phyloP scores from a whole-genome alignment of 306 rosid species.

The Datisca glomerata region DNA sequence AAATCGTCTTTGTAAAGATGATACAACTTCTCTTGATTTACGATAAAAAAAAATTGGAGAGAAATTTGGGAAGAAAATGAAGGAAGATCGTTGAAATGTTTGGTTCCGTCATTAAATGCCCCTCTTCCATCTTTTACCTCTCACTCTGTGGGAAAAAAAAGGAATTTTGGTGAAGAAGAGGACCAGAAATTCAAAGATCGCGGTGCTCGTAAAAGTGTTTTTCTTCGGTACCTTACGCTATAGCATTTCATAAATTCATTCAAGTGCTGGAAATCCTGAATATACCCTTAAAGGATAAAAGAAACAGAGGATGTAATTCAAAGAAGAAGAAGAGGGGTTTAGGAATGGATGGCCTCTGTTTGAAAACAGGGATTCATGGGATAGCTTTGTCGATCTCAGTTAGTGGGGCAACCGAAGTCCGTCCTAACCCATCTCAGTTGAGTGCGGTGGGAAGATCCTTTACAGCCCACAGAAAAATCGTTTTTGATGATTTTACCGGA shows the following conservation, averaged over 20 bases:
- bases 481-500: no score
- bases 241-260: no score
- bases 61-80: neutral
- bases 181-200: neutral
- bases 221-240: no score
- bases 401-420: constrained; percentile 38
- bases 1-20: no score
- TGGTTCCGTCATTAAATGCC: constrained; percentile 10
- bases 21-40: no score
- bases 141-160: neutral
- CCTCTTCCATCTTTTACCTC: no score
- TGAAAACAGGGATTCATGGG: constrained; percentile 40
- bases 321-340: neutral
- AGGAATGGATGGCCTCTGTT: constrained; percentile 55
- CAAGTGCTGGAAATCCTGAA: no score
- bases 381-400: constrained; percentile 44
- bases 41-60: no score
- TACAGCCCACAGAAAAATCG: neutral
- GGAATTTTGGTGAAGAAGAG: neutral
- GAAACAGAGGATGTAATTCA: no score
- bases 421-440: constrained; percentile 37
- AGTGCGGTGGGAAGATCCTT: constrained; percentile 19
- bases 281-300: no score
- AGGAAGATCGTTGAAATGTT: constrained; percentile 14
- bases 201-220: no score